phyloP scores from a whole-genome alignment of 352 stramenopile genomes.

The Phytophthora sojae region DNA sequence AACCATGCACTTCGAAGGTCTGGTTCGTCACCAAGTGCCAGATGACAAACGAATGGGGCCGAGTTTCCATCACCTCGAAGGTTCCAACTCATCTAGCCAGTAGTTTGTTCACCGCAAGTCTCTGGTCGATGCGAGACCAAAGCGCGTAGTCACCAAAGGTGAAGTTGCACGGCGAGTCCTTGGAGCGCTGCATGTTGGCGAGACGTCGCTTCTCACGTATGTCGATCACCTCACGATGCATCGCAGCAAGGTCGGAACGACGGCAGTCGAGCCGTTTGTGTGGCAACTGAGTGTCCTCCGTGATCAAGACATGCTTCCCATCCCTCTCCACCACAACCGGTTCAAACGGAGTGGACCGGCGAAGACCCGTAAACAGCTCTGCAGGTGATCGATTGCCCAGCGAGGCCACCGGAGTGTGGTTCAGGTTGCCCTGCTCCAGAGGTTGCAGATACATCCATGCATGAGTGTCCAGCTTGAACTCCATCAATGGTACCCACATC shows the following conservation, averaged over 20 bases:
- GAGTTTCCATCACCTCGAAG: constrained; percentile 14
- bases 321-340: not conserved
- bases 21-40: constrained; percentile 9
- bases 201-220: not conserved
- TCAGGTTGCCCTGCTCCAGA: not conserved
- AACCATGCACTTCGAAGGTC: constrained; percentile 6
- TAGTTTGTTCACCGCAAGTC: constrained; percentile 19
- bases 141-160: constrained; percentile 24
- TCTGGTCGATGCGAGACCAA: constrained; percentile 19
- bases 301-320: not conserved
- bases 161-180: constrained; percentile 12
- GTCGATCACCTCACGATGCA: not conserved
- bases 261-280: not conserved
- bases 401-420: not conserved
- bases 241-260: not conserved
- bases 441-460: not conserved
- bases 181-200: not conserved
- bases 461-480: not conserved
- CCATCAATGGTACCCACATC: not conserved
- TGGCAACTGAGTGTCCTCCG: not conserved
- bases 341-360: not conserved
- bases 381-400: not conserved
- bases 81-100: constrained; percentile 17
- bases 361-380: not conserved
- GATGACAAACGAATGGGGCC: constrained; percentile 18